A percentile compares a stretch with the other conserved stretches of the same genome.
These are phyloP conservation scores for Leccinum rimulosum DNA, from an alignment of 768 basidiomycete species.

Conservation along the genomic window DNA sequence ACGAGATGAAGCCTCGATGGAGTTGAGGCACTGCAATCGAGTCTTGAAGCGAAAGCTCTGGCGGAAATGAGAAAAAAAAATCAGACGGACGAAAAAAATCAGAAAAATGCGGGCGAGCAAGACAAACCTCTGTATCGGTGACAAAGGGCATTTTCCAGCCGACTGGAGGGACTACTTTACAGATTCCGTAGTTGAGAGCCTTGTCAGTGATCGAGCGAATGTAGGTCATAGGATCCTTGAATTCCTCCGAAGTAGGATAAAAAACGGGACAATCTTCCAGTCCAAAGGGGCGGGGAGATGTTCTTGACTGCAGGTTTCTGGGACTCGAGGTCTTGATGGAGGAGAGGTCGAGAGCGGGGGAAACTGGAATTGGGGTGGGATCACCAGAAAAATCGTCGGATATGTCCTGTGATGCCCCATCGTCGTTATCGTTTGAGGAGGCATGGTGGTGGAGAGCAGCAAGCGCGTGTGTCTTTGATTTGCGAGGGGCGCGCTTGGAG, in stretches of 20 bases:
- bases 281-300: slow-evolving; percentile 70
- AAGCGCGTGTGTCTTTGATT: slow-evolving; percentile 87
- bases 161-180: slow-evolving; percentile 91
- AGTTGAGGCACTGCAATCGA: slow-evolving; percentile 89
- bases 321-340: slow-evolving; percentile 68
- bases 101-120: slow-evolving; percentile 24
- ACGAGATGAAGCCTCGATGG: slow-evolving; percentile 94
- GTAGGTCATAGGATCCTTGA: slow-evolving; percentile 91
- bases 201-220: slow-evolving; percentile 74
- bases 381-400: slow-evolving; percentile 47
- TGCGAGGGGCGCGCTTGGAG: slow-evolving; percentile 74
- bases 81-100: slow-evolving; percentile 21
- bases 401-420: slow-evolving; percentile 38
- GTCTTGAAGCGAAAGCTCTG: slow-evolving; percentile 93
- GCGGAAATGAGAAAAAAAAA: slow-evolving; percentile 23
- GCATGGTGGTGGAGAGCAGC: slow-evolving; percentile 73
- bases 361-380: slow-evolving; percentile 58
- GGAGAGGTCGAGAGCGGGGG: slow-evolving; percentile 61
- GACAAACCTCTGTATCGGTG: slow-evolving; percentile 85
- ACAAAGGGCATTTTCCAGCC: slow-evolving; percentile 97
- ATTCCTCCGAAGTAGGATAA: slow-evolving; percentile 88
- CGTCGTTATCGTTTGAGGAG: slow-evolving; percentile 52
- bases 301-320: slow-evolving; percentile 38
- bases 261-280: slow-evolving; percentile 88
- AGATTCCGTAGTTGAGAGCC: slow-evolving; percentile 82